These are phyloP conservation scores for Tuber melanosporum DNA, from an alignment of 495 filamentous ascomycete genomes.

Conservation along the genomic window DNA sequence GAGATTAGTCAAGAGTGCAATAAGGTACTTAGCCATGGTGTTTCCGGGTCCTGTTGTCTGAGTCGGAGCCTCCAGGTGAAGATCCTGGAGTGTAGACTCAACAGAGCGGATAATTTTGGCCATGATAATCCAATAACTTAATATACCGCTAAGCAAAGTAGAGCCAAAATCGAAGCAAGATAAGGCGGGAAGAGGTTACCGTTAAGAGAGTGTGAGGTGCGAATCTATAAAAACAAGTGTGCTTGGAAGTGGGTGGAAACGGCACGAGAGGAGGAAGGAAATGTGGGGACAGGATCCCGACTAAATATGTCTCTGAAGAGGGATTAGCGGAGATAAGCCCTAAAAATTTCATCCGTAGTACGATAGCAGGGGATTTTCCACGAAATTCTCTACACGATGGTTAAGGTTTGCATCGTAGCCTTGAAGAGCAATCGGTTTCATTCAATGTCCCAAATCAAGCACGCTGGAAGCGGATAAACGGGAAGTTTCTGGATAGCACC, in stretches of 20 bases:
- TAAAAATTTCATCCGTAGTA: neutral
- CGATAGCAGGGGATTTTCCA: neutral
- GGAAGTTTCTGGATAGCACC: neutral
- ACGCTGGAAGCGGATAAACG: neutral
- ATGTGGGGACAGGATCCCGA: neutral
- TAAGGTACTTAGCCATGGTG: neutral
- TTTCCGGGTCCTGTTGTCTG: neutral
- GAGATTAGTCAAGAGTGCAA: slow-evolving; percentile 1
- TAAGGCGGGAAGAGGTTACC: neutral
- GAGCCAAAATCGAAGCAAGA: neutral
- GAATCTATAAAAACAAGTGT: neutral
- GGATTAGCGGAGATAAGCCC: neutral
- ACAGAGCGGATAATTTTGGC: neutral
- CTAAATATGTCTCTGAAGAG: neutral
- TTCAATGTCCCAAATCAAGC: neutral
- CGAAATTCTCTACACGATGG: neutral
- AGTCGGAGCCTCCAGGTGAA: neutral
- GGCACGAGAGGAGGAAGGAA: neutral
- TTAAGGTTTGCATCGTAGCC: neutral
- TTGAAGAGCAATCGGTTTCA: neutral
- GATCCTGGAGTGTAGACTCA: neutral
- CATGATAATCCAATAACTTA: neutral
- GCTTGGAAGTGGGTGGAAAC: neutral
- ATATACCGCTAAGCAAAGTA: neutral
- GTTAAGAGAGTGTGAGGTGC: neutral